These are phyloP conservation scores for Diutina rugosa DNA, from an alignment of 1,139 yeast genomes.

Conservation along the genomic window DNA sequence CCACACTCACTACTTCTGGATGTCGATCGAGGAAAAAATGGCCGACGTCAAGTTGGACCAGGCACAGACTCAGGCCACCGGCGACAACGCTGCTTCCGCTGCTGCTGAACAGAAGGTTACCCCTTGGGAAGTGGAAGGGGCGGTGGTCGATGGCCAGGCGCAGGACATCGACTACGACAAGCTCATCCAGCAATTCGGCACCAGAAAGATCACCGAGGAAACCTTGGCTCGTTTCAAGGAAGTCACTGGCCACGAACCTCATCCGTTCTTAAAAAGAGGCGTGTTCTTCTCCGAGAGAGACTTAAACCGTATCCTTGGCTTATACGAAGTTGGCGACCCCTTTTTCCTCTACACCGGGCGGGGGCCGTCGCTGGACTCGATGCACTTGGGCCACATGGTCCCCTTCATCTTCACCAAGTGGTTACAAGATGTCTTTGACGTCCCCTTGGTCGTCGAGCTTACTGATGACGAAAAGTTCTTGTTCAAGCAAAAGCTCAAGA, in stretches of 20 bases:
- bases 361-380: conserved; percentile 90
- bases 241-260: conserved; percentile 90
- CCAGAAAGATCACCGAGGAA: conserved; percentile 57
- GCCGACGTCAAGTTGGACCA: background rate
- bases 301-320: conserved; percentile 61
- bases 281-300: conserved; percentile 91
- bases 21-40: background rate
- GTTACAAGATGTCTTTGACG: conserved; percentile 97
- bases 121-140: conserved; percentile 99
- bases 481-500: conserved; percentile 81
- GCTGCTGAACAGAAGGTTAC: conserved; percentile 57
- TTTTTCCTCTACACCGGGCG: conserved; percentile 96
- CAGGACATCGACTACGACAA: conserved; percentile 87
- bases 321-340: conserved; percentile 90
- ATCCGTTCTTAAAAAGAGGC: conserved; percentile 82
- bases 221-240: conserved; percentile 61
- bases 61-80: background rate
- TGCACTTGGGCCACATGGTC: conserved; percentile 96
- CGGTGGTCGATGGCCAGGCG: conserved; percentile 73
- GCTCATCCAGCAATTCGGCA: conserved; percentile 79
- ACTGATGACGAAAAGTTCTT: conserved; percentile 97
- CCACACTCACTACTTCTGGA: background rate
- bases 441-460: conserved; percentile 87
- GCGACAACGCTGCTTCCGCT: background rate
- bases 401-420: conserved; percentile 95